Evolutionary conservation across 164 flowering plant species (phyloP), one percentile per base, ranked within the genome.

Genomic region (Berberis vulgaris): DNA sequence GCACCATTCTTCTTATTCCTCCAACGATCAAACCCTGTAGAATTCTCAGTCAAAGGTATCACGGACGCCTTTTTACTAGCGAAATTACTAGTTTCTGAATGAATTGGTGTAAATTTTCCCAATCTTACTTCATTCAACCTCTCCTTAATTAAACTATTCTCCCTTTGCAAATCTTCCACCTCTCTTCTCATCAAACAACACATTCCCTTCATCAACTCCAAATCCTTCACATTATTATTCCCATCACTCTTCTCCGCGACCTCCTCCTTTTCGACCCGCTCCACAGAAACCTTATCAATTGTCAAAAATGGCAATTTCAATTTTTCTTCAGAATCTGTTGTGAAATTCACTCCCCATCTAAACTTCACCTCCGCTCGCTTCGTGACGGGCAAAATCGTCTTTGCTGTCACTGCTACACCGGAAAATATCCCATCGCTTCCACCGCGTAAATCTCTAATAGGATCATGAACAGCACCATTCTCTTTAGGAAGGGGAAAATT

Each of bases 141-240:
- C 6, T 89, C 97, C 1, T 85, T 90, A 69, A 57, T 72, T 46
- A 80, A 90, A 55, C 67, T 73, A 68, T 92, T 89, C 69, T 84
- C 92, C 54, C 66, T 79, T 71, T 76, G 77, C 69, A 92, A 64
- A 45, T 42, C 73, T 66, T 87, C 89, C 78, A 89, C 73, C 71
- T 89, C 96, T 41, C 76, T 86, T 46, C 77, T 79, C 96, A 88
- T 83, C 94, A 82, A 82, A 59, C 67, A 71, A 67, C 79, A 79
- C 86, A 84, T 72, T 72, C 61, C 69, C 67, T 41, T 87, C 71
- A 61, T 72, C 81, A 52, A 43, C 80, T 54, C 61, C 78, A 49
- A 83, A 82, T 59, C 80, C 38, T 11, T 13, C 41, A 10, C 11
- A 8, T 46, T 86, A 63, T 79, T 84, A 60, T 76, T 87, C 58